Conservation (phyloP, 169 alveolate genomes). For the Plasmodium coatneyi region DNA sequence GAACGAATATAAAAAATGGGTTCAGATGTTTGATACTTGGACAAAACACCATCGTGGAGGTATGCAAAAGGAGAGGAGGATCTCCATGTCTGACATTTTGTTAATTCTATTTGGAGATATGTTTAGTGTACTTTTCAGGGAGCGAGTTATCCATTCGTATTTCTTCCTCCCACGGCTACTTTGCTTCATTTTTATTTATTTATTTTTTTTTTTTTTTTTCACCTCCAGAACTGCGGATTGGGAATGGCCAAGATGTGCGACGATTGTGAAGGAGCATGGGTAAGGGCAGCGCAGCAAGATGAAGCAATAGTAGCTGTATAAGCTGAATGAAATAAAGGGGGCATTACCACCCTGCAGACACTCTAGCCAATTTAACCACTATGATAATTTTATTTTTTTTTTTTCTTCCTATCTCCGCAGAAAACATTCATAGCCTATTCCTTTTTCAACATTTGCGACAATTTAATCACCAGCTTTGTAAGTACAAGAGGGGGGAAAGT, state of each 20-base stretch:
- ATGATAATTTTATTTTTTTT: not conserved
- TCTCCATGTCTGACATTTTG: not conserved
- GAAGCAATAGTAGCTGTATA: not conserved
- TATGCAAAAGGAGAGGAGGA: not conserved
- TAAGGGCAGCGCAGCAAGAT: not conserved
- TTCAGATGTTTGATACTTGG: slow-evolving; percentile 29
- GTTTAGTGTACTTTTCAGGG: not conserved
- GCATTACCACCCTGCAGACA: not conserved
- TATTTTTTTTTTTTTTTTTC: not conserved
- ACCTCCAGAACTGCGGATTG: slow-evolving; percentile 48
- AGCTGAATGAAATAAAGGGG: not conserved
- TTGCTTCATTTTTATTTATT: not conserved
- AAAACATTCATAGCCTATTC: slow-evolving; percentile 54
- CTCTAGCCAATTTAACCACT: not conserved
- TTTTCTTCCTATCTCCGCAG: slow-evolving; percentile 15
- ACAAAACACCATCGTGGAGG: slow-evolving; percentile 51
- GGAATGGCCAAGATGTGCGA: slow-evolving; percentile 72
- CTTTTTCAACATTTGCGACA: slow-evolving; percentile 65
- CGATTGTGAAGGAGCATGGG: slow-evolving; percentile 72
- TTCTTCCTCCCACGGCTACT: not conserved
- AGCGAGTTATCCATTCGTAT: not conserved
- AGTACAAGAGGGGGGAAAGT: not conserved
- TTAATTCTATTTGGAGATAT: not conserved
- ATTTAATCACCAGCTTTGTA: slow-evolving; percentile 58
- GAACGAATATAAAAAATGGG: slow-evolving; percentile 37